Conservation (phyloP, 148 eudicot species). For the Rhododendron ferrugineum region DNA sequence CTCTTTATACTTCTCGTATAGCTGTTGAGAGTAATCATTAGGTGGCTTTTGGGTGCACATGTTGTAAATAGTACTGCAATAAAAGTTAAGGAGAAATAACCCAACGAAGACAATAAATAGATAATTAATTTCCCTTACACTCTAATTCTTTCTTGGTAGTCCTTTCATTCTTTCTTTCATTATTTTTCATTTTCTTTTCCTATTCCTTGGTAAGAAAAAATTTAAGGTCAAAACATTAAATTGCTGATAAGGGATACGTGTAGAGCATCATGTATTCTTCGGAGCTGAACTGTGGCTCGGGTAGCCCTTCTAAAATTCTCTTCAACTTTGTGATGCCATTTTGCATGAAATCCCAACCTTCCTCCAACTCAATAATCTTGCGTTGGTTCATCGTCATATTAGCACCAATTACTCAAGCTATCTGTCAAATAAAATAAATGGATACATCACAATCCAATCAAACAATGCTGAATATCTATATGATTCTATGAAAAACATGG, state of each 20-base stretch:
- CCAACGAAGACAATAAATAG: background rate
- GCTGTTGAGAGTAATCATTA: conserved; percentile 33
- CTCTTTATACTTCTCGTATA: conserved; percentile 33
- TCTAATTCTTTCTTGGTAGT: background rate
- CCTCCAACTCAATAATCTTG: conserved; percentile 23
- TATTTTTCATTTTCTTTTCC: background rate
- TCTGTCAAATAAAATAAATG: background rate
- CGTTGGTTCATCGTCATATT: conserved; percentile 15
- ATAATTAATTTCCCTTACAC: background rate
- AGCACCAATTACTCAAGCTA: background rate
- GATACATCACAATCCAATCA: background rate
- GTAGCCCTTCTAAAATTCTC: conserved; percentile 27
- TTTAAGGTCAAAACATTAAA: background rate
- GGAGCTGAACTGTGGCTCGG: conserved; percentile 22
- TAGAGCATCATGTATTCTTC: conserved; percentile 40
- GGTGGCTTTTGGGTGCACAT: conserved; percentile 46
- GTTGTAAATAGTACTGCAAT: conserved; percentile 27
- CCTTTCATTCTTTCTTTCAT: background rate
- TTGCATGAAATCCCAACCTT: conserved; percentile 33
- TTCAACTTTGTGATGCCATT: conserved; percentile 30
- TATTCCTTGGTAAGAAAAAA: background rate
- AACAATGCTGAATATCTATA: background rate
- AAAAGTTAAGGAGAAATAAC: conserved; percentile 6
- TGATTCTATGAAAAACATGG: background rate
- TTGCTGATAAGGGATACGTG: conserved; percentile 20